These are phyloP conservation scores for Calonectria hawksworthii DNA, from an alignment of 2,329 filamentous ascomycete species.

Conservation along the genomic window DNA sequence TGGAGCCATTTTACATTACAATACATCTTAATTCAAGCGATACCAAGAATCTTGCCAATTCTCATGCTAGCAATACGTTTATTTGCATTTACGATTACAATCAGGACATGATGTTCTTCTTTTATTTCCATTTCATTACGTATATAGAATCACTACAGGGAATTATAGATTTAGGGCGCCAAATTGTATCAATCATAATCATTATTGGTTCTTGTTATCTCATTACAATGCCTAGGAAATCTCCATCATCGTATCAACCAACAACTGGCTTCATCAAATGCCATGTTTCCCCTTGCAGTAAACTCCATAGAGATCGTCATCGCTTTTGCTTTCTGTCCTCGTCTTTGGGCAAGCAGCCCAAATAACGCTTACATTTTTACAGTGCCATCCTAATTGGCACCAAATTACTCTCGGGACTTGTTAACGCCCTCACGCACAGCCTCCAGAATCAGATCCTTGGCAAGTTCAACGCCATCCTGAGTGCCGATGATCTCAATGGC, in stretches of 20 bases:
- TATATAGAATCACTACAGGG: neutral
- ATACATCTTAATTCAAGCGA: neutral
- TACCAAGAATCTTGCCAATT: neutral
- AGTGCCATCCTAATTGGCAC: neutral
- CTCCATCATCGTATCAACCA: neutral
- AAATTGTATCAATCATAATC: slow-evolving; percentile 20
- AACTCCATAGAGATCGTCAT: slow-evolving; percentile 32
- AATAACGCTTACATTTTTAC: neutral
- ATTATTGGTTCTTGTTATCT: slow-evolving; percentile 30
- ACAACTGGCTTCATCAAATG: slow-evolving; percentile 28
- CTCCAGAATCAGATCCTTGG: slow-evolving; percentile 89
- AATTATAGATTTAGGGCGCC: neutral
- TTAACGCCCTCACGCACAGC: slow-evolving; percentile 76
- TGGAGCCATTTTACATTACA: neutral
- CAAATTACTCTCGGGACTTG: slow-evolving; percentile 49
- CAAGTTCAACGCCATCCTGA: slow-evolving; percentile 85
- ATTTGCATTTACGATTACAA: neutral
- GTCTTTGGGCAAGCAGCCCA: slow-evolving; percentile 9
- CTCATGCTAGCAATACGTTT: neutral
- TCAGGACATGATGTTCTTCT: neutral
- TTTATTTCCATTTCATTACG: neutral
- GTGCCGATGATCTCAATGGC: slow-evolving; percentile 91
- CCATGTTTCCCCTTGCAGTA: slow-evolving; percentile 29
- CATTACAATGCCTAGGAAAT: slow-evolving; percentile 35
- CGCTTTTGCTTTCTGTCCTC: slow-evolving; percentile 11